A percentile compares a stretch with the other conserved stretches of the same genome.
Evolutionary conservation across 768 basidiomycete genomes (phyloP).

Genomic region (Pleurotus tuber-regium): DNA sequence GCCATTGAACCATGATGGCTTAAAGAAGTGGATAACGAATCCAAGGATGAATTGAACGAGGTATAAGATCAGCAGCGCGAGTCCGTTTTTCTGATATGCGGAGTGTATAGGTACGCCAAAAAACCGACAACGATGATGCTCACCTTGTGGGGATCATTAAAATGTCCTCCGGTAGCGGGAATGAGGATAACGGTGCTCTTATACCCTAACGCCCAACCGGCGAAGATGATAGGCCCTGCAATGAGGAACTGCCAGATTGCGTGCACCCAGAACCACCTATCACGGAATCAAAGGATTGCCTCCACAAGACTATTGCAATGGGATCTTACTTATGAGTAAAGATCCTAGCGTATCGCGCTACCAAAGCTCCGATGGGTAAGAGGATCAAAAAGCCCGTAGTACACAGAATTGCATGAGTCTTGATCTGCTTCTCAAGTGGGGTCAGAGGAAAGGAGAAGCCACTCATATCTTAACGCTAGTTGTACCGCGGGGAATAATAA

Average conservation of each 20-base stretch:
- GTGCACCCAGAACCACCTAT: conserved; percentile 51
- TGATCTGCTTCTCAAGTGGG: conserved; percentile 32
- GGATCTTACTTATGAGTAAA: conserved; percentile 40
- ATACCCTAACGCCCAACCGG: conserved; percentile 46
- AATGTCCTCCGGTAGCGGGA: conserved; percentile 20
- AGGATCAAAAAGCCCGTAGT: conserved; percentile 53
- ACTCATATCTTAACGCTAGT: too few species aligned
- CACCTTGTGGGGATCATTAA: conserved; percentile 38
- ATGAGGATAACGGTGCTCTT: conserved; percentile 28
- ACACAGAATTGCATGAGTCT: conserved; percentile 51
- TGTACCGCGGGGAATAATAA: too few species aligned
- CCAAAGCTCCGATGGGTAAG: conserved; percentile 55
- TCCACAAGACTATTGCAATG: background rate
- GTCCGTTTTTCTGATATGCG: conserved; percentile 40
- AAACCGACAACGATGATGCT: background rate
- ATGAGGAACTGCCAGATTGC: conserved; percentile 48
- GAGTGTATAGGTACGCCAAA: background rate
- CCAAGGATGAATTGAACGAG: conserved; percentile 48
- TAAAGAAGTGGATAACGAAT: conserved; percentile 49
- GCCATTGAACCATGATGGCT: conserved; percentile 35
- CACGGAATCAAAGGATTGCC: background rate
- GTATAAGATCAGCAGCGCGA: conserved; percentile 54
- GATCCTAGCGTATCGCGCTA: conserved; percentile 54
- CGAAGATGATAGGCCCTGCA: conserved; percentile 51
- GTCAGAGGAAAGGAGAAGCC: conserved; percentile 17